Evolutionary conservation across 805 yeast species (phyloP).

Genomic region (Nakazawaea sp.): DNA sequence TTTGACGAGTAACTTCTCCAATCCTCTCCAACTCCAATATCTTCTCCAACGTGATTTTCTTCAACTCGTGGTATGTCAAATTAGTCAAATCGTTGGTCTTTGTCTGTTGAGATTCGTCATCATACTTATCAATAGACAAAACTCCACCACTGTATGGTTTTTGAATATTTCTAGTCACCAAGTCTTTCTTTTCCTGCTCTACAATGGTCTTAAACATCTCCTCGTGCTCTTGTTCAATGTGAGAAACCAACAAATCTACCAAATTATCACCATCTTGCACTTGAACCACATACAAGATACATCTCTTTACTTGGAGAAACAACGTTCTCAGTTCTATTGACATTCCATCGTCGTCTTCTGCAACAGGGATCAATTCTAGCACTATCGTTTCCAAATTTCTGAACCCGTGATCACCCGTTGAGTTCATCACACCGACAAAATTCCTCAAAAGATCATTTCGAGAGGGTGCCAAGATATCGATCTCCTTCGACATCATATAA

Average conservation of each 20-base stretch:
- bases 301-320: slow-evolving; percentile 73
- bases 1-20: slow-evolving; percentile 56
- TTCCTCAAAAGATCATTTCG: slow-evolving; percentile 37
- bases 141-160: slow-evolving; percentile 9
- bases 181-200: slow-evolving; percentile 32
- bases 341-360: slow-evolving; percentile 36
- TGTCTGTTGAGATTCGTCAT: neutral
- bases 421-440: slow-evolving; percentile 10
- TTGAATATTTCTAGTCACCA: slow-evolving; percentile 23
- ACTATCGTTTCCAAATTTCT: slow-evolving; percentile 1
- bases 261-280: slow-evolving; percentile 70
- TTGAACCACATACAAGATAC: slow-evolving; percentile 73
- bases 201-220: slow-evolving; percentile 50
- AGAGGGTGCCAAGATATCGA: slow-evolving; percentile 36
- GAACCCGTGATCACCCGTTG: slow-evolving; percentile 3
- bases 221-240: slow-evolving; percentile 68
- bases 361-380: slow-evolving; percentile 23
- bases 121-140: slow-evolving; percentile 2
- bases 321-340: slow-evolving; percentile 55
- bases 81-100: slow-evolving; percentile 36
- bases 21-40: slow-evolving; percentile 67
- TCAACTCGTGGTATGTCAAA: slow-evolving; percentile 64
- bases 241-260: slow-evolving; percentile 60
- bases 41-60: slow-evolving; percentile 66
- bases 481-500: slow-evolving; percentile 32